phyloP scores from a whole-genome alignment of 2,329 filamentous ascomycete species.

The Phyllosticta paracitricarpa region DNA sequence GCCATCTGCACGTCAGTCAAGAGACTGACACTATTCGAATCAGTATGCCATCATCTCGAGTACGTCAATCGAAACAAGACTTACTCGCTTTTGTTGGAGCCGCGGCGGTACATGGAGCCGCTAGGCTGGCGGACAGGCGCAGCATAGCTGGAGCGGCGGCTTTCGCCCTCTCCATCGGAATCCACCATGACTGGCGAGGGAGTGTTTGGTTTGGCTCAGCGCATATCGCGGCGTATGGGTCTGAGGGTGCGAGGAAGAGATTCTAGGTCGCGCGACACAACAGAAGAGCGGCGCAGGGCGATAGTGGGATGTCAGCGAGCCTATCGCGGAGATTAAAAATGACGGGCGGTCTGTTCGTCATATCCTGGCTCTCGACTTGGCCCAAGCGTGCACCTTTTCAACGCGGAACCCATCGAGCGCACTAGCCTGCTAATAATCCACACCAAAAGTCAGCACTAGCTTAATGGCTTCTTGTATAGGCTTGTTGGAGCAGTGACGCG shows the following conservation, averaged over 20 bases:
- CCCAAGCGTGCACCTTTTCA: not conserved
- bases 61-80: slow-evolving; percentile 14
- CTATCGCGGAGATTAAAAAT: not conserved
- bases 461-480: not conserved
- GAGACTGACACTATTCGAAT: slow-evolving; percentile 51
- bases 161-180: slow-evolving; percentile 11
- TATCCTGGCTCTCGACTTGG: not conserved
- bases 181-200: slow-evolving; percentile 5
- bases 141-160: slow-evolving; percentile 20
- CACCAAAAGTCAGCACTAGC: not conserved
- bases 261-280: too few relatives aligned
- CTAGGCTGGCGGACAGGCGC: slow-evolving; percentile 17
- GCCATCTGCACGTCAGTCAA: slow-evolving; percentile 98
- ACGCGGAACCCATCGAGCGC: not conserved
- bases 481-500: not conserved
- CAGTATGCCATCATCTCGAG: not conserved
- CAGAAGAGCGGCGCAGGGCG: not conserved
- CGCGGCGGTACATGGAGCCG: slow-evolving; percentile 49
- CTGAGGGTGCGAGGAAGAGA: too few relatives aligned
- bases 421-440: not conserved
- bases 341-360: not conserved
- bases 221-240: not conserved
- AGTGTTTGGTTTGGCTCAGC: not conserved
- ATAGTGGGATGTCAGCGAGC: not conserved
- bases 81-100: slow-evolving; percentile 59